phyloP scores from a whole-genome alignment of 1,284 basidiomycete species.

The Phlebopus sp. region DNA sequence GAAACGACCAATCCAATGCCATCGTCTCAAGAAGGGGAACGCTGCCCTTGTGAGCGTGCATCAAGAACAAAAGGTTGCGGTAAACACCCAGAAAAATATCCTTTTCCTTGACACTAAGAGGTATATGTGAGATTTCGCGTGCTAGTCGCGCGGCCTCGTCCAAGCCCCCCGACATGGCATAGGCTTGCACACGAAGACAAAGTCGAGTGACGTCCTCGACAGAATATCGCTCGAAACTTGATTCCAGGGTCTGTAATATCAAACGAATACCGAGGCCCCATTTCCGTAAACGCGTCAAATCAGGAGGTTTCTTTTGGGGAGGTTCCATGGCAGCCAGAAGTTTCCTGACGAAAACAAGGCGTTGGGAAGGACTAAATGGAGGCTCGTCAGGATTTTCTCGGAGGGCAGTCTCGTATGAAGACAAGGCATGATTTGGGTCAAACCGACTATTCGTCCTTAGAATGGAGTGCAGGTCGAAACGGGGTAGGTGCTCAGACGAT shows the following conservation, averaged over 20 bases:
- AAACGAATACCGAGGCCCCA: conserved; percentile 40
- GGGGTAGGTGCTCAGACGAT: conserved; percentile 5
- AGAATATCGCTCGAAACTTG: conserved; percentile 15
- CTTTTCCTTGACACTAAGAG: conserved; percentile 17
- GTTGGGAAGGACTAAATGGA: conserved; percentile 19
- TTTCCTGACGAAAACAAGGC: conserved; percentile 34
- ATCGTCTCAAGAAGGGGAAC: conserved; percentile 45
- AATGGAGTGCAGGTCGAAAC: conserved; percentile 19
- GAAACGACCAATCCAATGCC: conserved; percentile 39
- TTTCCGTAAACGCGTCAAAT: conserved; percentile 26
- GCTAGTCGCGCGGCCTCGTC: conserved; percentile 32
- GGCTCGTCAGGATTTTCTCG: conserved; percentile 10
- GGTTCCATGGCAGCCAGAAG: conserved; percentile 30
- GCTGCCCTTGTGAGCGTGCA: conserved; percentile 35
- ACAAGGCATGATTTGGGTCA: conserved; percentile 40
- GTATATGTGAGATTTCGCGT: conserved; percentile 21
- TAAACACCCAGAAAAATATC: conserved; percentile 35
- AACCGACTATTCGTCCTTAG: conserved; percentile 23
- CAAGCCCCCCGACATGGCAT: conserved; percentile 36
- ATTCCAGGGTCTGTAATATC: conserved; percentile 32
- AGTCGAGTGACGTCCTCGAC: conserved; percentile 19
- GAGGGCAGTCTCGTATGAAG: conserved; percentile 26
- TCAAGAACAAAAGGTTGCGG: conserved; percentile 40
- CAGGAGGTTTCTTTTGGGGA: conserved; percentile 18
- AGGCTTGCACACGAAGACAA: conserved; percentile 35